Percentiles rank a stretch among this genome's conserved stretches.
Conservation (phyloP, 148 eudicot species). For the Persicaria maculosa region DNA sequence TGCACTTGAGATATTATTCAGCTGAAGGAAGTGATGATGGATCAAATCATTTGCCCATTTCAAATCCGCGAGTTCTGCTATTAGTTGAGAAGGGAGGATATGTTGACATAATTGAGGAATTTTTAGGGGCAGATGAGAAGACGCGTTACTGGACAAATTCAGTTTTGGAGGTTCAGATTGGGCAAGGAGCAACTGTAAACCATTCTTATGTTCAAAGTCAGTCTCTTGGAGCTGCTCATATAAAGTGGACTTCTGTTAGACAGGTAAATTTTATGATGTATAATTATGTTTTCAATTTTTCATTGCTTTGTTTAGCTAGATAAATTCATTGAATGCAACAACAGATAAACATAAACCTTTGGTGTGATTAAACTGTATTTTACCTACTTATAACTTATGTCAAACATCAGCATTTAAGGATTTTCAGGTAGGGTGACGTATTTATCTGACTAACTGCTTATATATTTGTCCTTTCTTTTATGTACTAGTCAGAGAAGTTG, state of each 20-base stretch:
- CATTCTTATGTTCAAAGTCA: constrained; percentile 87
- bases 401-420: neutral
- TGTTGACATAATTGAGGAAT: constrained; percentile 72
- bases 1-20: constrained; percentile 61
- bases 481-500: neutral
- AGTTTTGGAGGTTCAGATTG: constrained; percentile 61
- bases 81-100: constrained; percentile 93
- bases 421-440: neutral
- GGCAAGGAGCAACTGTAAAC: constrained; percentile 66
- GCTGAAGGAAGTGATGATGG: constrained; percentile 42
- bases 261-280: constrained; percentile 45
- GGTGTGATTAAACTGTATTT: neutral
- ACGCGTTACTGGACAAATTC: constrained; percentile 86
- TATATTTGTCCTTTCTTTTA: neutral
- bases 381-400: neutral
- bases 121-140: constrained; percentile 40
- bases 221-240: constrained; percentile 80
- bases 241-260: constrained; percentile 80
- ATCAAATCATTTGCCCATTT: constrained; percentile 57
- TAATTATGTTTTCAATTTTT: neutral
- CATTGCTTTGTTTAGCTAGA: neutral
- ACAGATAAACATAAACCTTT: neutral
- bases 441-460: neutral
- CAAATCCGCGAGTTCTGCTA: constrained; percentile 83
- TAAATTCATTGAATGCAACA: neutral